Conservation (phyloP, 129 eudicot genomes). For the Centrapalus pauciflorus region DNA sequence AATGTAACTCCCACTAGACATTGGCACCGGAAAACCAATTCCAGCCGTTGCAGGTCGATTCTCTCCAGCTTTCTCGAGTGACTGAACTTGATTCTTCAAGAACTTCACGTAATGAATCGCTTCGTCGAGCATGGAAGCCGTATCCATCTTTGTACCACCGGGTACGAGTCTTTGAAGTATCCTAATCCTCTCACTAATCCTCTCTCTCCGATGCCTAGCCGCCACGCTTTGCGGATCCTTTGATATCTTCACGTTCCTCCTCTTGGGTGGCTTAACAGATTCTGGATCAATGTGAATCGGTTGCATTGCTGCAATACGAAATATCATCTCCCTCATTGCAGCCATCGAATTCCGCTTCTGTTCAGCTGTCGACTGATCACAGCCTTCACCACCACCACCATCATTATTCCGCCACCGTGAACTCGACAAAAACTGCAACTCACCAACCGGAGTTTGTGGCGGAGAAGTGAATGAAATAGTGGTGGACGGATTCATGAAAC, state of each 20-base stretch:
- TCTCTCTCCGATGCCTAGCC: slow-evolving; percentile 81
- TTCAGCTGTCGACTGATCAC: slow-evolving; percentile 15
- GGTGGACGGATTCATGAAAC: slow-evolving; percentile 31
- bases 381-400: neutral
- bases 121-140: slow-evolving; percentile 91
- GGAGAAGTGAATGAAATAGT: slow-evolving; percentile 43
- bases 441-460: neutral
- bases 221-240: slow-evolving; percentile 91
- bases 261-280: slow-evolving; percentile 73
- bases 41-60: slow-evolving; percentile 38
- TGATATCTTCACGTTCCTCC: slow-evolving; percentile 86
- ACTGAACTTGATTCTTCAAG: slow-evolving; percentile 72
- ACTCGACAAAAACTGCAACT: slow-evolving; percentile 30
- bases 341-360: slow-evolving; percentile 65
- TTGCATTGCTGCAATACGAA: slow-evolving; percentile 85
- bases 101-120: slow-evolving; percentile 91
- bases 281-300: slow-evolving; percentile 92
- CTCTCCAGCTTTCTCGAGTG: slow-evolving; percentile 54
- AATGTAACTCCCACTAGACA: slow-evolving; percentile 53
- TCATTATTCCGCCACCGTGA: slow-evolving; percentile 37
- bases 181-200: slow-evolving; percentile 88
- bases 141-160: slow-evolving; percentile 95
- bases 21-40: slow-evolving; percentile 68
- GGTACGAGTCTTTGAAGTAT: slow-evolving; percentile 89
- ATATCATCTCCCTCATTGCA: slow-evolving; percentile 86